Percentiles rank a stretch among this genome's conserved stretches.
These are phyloP conservation scores for Rhodomyrtus tomentosa DNA, from an alignment of 345 rosid species.

Conservation along the genomic window DNA sequence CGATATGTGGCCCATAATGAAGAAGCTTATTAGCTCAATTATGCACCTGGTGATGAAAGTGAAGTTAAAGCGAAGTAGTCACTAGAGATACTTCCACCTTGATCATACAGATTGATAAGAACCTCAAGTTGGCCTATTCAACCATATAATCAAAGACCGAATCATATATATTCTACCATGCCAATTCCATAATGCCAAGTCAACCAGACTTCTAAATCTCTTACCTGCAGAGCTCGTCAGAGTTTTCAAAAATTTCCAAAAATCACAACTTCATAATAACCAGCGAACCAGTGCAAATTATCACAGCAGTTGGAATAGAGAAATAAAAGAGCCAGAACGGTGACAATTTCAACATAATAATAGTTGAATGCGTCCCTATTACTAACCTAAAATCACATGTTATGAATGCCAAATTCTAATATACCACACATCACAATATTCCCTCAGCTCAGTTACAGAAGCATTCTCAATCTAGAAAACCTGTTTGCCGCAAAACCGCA, in stretches of 20 bases:
- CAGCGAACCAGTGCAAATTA: background rate
- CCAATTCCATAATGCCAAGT: background rate
- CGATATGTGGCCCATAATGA: background rate
- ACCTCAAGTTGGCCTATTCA: background rate
- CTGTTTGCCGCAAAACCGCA: constrained; percentile 68
- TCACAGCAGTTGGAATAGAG: background rate
- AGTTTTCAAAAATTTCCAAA: background rate
- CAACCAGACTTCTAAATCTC: background rate
- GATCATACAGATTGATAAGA: background rate
- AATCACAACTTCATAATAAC: background rate
- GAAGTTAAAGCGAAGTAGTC: background rate
- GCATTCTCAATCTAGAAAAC: constrained; percentile 58
- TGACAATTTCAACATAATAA: background rate
- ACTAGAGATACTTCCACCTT: background rate
- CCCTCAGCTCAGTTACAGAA: background rate
- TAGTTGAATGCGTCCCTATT: background rate
- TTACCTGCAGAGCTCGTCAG: background rate
- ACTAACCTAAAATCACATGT: background rate
- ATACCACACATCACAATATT: background rate
- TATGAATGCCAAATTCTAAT: background rate
- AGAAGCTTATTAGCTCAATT: background rate
- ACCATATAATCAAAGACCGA: background rate
- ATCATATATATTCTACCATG: background rate
- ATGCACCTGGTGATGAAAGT: background rate
- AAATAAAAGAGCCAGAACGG: background rate